Evolutionary conservation across 2,329 filamentous ascomycete genomes (phyloP).

Genomic region (Bimuria novae-zelandiae): DNA sequence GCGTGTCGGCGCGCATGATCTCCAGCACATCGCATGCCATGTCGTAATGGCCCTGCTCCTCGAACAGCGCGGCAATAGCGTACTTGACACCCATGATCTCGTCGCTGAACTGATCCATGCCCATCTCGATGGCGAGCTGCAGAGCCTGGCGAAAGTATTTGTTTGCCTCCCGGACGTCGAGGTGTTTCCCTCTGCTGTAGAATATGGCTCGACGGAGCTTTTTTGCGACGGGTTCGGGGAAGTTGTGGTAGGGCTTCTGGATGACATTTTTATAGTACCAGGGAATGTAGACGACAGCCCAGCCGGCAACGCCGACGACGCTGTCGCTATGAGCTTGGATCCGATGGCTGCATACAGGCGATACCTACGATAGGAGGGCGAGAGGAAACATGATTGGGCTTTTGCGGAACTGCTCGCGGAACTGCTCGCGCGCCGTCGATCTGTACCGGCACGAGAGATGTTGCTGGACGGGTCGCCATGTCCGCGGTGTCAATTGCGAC

Average conservation of each 20-base stretch:
- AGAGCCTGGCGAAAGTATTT: slow-evolving; percentile 84
- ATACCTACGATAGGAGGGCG: slow-evolving; percentile 33
- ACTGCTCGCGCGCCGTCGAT: slow-evolving; percentile 32
- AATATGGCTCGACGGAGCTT: slow-evolving; percentile 84
- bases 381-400: slow-evolving; percentile 49
- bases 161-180: slow-evolving; percentile 76
- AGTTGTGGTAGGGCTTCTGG: slow-evolving; percentile 57
- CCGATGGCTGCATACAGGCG: neutral
- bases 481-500: slow-evolving; percentile 24
- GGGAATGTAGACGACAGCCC: slow-evolving; percentile 50
- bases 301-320: slow-evolving; percentile 46
- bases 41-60: slow-evolving; percentile 72
- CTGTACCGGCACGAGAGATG: slow-evolving; percentile 32
- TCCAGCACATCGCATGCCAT: slow-evolving; percentile 79
- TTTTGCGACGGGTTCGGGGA: slow-evolving; percentile 73
- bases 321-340: slow-evolving; percentile 22
- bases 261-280: slow-evolving; percentile 55
- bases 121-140: slow-evolving; percentile 70
- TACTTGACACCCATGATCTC: slow-evolving; percentile 90
- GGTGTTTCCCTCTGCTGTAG: slow-evolving; percentile 69
- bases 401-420: slow-evolving; percentile 41
- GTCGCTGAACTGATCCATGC: slow-evolving; percentile 86
- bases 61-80: slow-evolving; percentile 77
- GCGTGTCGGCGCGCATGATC: slow-evolving; percentile 71
- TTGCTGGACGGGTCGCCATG: slow-evolving; percentile 33